Evolutionary conservation across 116 monocot genomes (phyloP), one percentile per base, ranked within the genome.

Genomic region (Dioscorea cayenensis): DNA sequence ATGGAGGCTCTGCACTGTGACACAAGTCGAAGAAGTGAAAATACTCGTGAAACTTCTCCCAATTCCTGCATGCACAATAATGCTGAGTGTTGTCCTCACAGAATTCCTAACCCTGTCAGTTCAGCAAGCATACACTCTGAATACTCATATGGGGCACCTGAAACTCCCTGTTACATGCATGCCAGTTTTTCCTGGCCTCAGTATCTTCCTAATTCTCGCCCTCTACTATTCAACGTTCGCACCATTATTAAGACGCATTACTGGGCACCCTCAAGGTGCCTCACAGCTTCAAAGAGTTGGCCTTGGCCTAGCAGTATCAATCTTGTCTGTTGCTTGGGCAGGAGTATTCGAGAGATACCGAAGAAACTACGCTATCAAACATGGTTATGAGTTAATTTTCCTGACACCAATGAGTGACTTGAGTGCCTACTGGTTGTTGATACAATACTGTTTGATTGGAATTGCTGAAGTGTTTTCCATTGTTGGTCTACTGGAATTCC

Each of bases 11-110:
- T 92, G 96, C 77, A 96, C 96, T 0, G 83, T 96, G 55, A 96
- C 96, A 21, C 96, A 96, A 75, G 96, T 96, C 3, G 96, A 96
- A 66, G 96, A 96, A 71, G 90, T 96, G 3, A 96, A 96, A 76
- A 92, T 90, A 38, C 81, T 96, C 6, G 35, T 96, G 50, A 92
- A 90, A 58, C 84, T 92, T 73, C 81, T 92, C 2, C 96, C 96
- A 0, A 74, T 96, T 19, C 77, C 93, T 4, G 69, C 80, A 3
- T 96, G 93, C 82, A 92, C 93, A 0, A 82, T 93, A 72, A 82
- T 96, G 82, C 84, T 92, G 10, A 90, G 77, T 29, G 76, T 96
- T 19, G 65, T 96, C 49, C 72, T 96, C 23, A 92, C 96, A 9
- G 93, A 92, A 68, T 92, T 75, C 64, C 77, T 92, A 18, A 92